These are phyloP conservation scores for Lactuca saligna DNA, from an alignment of 129 eudicot genomes.

Conservation along the genomic window DNA sequence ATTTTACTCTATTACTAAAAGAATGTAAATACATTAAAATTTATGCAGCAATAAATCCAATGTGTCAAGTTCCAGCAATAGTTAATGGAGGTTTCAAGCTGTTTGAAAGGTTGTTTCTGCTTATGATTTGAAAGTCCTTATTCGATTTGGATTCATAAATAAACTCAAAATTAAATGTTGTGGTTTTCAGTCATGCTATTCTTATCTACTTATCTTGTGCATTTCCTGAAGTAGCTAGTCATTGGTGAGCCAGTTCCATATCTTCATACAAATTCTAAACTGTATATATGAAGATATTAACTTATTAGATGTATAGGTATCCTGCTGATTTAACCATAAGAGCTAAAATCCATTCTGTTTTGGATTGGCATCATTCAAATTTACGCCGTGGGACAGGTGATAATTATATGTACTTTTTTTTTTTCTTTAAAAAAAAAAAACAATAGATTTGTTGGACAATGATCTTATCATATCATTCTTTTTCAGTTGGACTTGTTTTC, in stretches of 20 bases:
- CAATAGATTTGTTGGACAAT: background rate
- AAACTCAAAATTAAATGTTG: background rate
- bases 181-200: constrained; percentile 80
- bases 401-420: background rate
- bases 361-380: constrained; percentile 96
- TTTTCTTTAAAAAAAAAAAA: too few relatives aligned
- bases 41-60: constrained; percentile 68
- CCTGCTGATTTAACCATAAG: constrained; percentile 69
- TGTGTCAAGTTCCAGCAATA: constrained; percentile 71
- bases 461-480: background rate
- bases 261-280: background rate
- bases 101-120: constrained; percentile 61
- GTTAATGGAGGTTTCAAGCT: constrained; percentile 74
- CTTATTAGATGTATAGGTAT: constrained; percentile 49
- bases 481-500: constrained; percentile 33
- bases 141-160: background rate
- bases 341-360: constrained; percentile 75
- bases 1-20: too few relatives aligned
- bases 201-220: constrained; percentile 64
- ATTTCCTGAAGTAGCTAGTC: constrained; percentile 68
- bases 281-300: background rate
- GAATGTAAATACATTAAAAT: background rate
- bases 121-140: background rate
- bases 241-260: constrained; percentile 56
- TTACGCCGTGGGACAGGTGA: constrained; percentile 79